Evolutionary conservation across 176 grass and related monocot species (phyloP).

Genomic region (Zoysia pacifica): DNA sequence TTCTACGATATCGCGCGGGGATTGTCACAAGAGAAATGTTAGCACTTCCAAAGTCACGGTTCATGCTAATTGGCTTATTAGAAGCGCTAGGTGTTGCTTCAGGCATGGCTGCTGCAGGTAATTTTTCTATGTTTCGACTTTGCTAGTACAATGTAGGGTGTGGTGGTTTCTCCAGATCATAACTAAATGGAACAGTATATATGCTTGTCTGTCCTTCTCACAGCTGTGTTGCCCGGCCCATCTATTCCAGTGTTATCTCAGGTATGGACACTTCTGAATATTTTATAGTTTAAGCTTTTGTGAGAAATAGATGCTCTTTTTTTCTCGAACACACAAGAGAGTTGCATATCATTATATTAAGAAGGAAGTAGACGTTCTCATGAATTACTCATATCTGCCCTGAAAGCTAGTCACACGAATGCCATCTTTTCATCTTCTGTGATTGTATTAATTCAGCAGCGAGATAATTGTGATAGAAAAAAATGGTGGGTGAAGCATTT

Average conservation of each 20-base stretch:
- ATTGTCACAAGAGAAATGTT: constrained; percentile 88
- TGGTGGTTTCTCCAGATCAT: constrained; percentile 17
- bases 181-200: not conserved
- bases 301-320: not conserved
- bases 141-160: not conserved
- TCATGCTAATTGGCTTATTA: constrained; percentile 66
- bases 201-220: constrained; percentile 19
- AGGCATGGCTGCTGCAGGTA: constrained; percentile 93
- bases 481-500: constrained; percentile 15
- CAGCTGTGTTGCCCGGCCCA: constrained; percentile 86
- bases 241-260: constrained; percentile 91
- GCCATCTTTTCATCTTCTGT: not conserved
- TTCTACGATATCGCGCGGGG: constrained; percentile 56
- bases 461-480: constrained; percentile 11
- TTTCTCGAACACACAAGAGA: no score
- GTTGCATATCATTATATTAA: no score
- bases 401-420: not conserved
- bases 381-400: constrained; percentile 2
- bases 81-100: constrained; percentile 85
- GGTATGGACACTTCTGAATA: constrained; percentile 44
- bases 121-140: constrained; percentile 2
- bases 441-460: not conserved
- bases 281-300: not conserved
- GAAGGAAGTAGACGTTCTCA: not conserved
- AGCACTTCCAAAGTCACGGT: constrained; percentile 71